Evolutionary conservation across 495 filamentous ascomycete genomes (phyloP).

Genomic region (Beverwykella pulmonaria): DNA sequence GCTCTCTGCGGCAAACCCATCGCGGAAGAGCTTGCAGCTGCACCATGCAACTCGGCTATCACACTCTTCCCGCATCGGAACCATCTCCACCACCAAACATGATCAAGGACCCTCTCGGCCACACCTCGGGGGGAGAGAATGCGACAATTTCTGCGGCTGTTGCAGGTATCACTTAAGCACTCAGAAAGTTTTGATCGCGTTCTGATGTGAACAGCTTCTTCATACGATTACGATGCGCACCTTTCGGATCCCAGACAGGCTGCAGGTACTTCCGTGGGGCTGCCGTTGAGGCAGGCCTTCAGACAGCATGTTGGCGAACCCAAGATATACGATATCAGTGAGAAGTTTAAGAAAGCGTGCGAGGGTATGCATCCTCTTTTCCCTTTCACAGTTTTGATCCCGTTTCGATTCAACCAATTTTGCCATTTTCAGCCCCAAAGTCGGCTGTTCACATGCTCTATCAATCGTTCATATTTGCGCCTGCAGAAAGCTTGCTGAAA

Average conservation of each 20-base stretch:
- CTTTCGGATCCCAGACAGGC: background rate
- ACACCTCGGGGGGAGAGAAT: background rate
- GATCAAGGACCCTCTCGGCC: slow-evolving; percentile 10
- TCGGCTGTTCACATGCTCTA: too few species aligned
- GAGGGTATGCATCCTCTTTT: slow-evolving; percentile 55
- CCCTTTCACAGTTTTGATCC: background rate
- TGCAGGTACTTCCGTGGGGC: background rate
- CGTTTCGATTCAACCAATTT: background rate
- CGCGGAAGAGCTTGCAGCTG: slow-evolving; percentile 8
- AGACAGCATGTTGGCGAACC: slow-evolving; percentile 45
- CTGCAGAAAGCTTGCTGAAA: background rate
- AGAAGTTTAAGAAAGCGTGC: slow-evolving; percentile 70
- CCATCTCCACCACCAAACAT: slow-evolving; percentile 22
- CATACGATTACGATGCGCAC: slow-evolving; percentile 9
- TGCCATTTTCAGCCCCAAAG: background rate
- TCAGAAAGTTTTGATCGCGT: background rate
- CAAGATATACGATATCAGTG: slow-evolving; percentile 73
- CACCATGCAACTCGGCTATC: slow-evolving; percentile 16
- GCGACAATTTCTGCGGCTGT: background rate
- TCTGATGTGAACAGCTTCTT: slow-evolving; percentile 8
- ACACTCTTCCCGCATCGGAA: slow-evolving; percentile 19
- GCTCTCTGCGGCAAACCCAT: background rate
- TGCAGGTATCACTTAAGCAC: background rate
- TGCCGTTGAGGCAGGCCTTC: slow-evolving; percentile 42
- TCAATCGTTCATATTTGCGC: background rate